Conservation (phyloP, 139 green algal genomes). For the Chlamydomonas applanata region DNA sequence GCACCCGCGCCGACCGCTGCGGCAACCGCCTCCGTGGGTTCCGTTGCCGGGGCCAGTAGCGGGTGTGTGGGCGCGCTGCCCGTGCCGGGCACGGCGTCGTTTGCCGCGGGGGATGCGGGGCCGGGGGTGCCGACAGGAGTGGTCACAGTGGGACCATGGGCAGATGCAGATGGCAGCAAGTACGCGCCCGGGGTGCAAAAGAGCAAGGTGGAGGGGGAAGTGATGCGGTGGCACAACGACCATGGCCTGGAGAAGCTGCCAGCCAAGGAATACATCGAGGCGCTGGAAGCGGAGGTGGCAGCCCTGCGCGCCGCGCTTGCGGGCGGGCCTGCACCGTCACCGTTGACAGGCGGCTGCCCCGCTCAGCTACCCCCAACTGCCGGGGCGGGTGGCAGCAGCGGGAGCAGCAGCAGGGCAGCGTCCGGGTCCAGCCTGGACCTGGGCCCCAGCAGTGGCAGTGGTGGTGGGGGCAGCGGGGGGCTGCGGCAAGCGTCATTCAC, state of each 20-base stretch:
- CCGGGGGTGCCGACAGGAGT: not conserved
- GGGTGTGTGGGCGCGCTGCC: not conserved
- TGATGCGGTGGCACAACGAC: slow-evolving; percentile 78
- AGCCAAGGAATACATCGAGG: slow-evolving; percentile 77
- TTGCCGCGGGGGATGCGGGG: not conserved
- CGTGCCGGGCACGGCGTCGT: too few relatives aligned
- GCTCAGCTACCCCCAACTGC: too few relatives aligned
- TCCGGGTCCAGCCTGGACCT: too few relatives aligned
- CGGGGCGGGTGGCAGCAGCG: too few relatives aligned
- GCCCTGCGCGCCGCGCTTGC: slow-evolving; percentile 45
- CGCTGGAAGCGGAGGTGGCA: slow-evolving; percentile 68
- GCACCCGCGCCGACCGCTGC: not conserved
- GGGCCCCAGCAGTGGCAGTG: too few relatives aligned
- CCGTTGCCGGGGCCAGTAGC: too few relatives aligned
- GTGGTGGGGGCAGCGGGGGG: too few relatives aligned
- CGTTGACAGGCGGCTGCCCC: too few relatives aligned
- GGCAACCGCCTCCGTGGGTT: slow-evolving; percentile 7
- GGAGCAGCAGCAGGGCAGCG: too few relatives aligned
- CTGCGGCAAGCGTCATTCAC: too few relatives aligned
- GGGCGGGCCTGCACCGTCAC: too few relatives aligned
- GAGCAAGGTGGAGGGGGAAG: slow-evolving; percentile 66
- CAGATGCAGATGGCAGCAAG: not conserved
- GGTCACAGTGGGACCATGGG: too few relatives aligned
- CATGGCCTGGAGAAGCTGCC: slow-evolving; percentile 57
- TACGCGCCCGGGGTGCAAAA: slow-evolving; percentile 68